Conservation (phyloP, 148 eudicot genomes). For the Dianthus caryophyllus region DNA sequence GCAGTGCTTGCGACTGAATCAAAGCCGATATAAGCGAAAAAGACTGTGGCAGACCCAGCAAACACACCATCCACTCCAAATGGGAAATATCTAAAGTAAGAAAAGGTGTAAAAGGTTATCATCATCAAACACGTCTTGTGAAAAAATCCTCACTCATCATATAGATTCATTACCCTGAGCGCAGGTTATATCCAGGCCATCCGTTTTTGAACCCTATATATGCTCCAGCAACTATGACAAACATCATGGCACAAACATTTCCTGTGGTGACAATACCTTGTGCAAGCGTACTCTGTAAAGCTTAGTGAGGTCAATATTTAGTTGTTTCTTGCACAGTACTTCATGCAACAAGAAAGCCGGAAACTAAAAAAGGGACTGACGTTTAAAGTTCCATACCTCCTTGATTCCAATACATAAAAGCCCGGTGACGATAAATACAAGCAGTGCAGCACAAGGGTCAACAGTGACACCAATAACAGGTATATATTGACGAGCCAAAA, state of each 20-base stretch:
- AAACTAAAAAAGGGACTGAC: not conserved
- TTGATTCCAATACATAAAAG: constrained; percentile 60
- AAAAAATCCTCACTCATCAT: constrained; percentile 2
- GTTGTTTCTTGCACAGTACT: not conserved
- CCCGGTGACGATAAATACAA: constrained; percentile 40
- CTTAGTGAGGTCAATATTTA: constrained; percentile 8
- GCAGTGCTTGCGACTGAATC: constrained; percentile 63
- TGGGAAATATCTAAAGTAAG: constrained; percentile 41
- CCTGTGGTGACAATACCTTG: constrained; percentile 47
- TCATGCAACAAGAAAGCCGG: not conserved
- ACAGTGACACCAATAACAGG: constrained; percentile 39
- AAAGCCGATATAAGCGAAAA: constrained; percentile 62
- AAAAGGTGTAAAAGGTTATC: not conserved
- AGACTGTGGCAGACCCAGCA: constrained; percentile 65
- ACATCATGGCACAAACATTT: constrained; percentile 53
- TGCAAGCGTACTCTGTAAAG: constrained; percentile 45
- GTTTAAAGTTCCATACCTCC: constrained; percentile 35
- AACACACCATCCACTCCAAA: constrained; percentile 57
- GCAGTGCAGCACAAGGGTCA: constrained; percentile 55
- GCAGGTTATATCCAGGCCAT: constrained; percentile 57
- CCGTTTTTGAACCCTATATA: constrained; percentile 47
- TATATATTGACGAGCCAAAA: constrained; percentile 42
- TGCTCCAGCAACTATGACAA: constrained; percentile 51
- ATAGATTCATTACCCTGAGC: constrained; percentile 38
- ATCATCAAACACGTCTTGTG: not conserved